Conservation (phyloP, 2,329 filamentous ascomycete species). For the Aspergillus oerlinghausenensis region DNA sequence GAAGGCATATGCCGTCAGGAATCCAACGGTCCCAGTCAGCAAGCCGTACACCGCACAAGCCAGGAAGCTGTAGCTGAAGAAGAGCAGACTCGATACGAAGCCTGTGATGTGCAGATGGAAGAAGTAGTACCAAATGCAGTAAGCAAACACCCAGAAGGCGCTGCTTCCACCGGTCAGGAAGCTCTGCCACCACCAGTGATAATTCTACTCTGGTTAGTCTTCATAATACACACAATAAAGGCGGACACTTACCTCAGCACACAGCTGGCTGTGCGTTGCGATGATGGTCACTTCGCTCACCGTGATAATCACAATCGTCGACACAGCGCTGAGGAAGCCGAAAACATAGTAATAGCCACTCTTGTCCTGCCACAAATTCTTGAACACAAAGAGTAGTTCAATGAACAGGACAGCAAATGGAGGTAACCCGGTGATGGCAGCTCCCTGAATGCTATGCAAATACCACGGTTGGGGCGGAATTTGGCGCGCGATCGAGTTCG, state of each 20-base stretch:
- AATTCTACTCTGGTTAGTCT: constrained; percentile 51
- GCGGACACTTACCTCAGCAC: constrained; percentile 56
- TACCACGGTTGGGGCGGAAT: constrained; percentile 76
- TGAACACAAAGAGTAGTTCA: constrained; percentile 80
- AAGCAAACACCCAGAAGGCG: constrained; percentile 75
- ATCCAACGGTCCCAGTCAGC: constrained; percentile 77
- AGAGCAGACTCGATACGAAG: constrained; percentile 72
- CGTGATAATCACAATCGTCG: constrained; percentile 66
- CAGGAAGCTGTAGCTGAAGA: constrained; percentile 80
- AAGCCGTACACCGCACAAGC: constrained; percentile 78
- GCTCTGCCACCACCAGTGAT: constrained; percentile 90
- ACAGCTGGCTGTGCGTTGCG: constrained; percentile 75
- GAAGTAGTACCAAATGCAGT: constrained; percentile 80
- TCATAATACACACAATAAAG: neutral
- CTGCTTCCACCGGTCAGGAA: constrained; percentile 75
- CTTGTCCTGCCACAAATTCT: constrained; percentile 85
- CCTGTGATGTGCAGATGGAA: constrained; percentile 76
- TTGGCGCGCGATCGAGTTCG: constrained; percentile 65
- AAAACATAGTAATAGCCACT: constrained; percentile 90
- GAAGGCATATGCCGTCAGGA: constrained; percentile 78
- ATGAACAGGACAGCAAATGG: constrained; percentile 87
- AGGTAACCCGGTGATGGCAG: constrained; percentile 69
- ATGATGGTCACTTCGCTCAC: constrained; percentile 81
- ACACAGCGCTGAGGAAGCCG: constrained; percentile 74
- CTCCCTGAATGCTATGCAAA: constrained; percentile 56